phyloP scores from a whole-genome alignment of 225 moss, liverwort and hornwort species.

The Straminergon stramineum region DNA sequence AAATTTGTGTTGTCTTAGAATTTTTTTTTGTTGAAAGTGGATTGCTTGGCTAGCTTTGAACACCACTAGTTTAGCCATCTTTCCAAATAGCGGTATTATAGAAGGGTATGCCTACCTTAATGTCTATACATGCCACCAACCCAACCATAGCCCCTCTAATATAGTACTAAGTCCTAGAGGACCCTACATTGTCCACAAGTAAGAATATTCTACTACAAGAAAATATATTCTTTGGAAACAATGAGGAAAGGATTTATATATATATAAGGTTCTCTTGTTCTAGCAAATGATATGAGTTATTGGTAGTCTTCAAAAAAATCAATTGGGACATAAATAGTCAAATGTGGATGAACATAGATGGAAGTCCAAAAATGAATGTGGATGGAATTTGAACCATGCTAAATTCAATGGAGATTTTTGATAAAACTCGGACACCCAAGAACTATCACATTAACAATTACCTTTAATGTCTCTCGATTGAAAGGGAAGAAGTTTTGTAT shows the following conservation, averaged over 20 bases:
- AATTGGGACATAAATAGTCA: accelerated
- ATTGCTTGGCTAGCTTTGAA: accelerated
- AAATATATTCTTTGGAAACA: not conserved
- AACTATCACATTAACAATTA: not conserved
- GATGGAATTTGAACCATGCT: not conserved
- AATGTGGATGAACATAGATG: not conserved
- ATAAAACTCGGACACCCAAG: accelerated
- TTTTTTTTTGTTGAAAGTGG: not conserved
- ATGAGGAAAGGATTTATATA: not conserved
- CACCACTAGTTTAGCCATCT: not conserved
- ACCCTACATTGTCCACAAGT: accelerated
- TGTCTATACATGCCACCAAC: accelerated
- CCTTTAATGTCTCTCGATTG: not conserved
- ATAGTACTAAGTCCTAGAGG: not conserved
- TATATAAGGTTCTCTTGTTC: not conserved
- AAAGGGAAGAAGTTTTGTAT: not conserved
- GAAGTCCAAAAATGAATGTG: not conserved
- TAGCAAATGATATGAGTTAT: not conserved
- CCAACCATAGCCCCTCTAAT: not conserved
- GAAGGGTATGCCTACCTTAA: not conserved
- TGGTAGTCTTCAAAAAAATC: not conserved
- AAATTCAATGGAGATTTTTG: not conserved
- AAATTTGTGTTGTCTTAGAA: not conserved
- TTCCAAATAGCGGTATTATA: accelerated
- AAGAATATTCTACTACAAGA: not conserved